Evolutionary conservation across 495 filamentous ascomycete genomes (phyloP).

Genomic region (Lasiosphaeris hirsuta): DNA sequence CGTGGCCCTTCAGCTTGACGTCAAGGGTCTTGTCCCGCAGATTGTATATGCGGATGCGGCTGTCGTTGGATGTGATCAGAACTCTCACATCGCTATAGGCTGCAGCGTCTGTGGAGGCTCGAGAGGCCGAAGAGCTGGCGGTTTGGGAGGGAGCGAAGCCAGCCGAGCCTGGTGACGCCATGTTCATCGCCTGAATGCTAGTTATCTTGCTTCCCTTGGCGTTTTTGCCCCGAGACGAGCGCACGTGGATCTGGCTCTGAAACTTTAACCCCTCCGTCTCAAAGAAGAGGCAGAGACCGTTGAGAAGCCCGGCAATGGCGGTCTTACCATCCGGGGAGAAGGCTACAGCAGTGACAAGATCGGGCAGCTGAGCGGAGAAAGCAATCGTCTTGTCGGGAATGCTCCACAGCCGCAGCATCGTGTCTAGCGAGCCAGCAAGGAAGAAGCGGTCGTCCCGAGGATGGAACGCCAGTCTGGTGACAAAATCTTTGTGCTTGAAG

Average conservation of each 20-base stretch:
- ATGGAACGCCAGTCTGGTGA: slow-evolving; percentile 92
- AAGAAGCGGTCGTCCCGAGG: slow-evolving; percentile 96
- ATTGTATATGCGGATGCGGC: slow-evolving; percentile 87
- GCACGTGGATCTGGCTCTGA: slow-evolving; percentile 80
- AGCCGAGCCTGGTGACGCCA: slow-evolving; percentile 39
- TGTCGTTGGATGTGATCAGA: slow-evolving; percentile 93
- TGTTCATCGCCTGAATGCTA: slow-evolving; percentile 74
- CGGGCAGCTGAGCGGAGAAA: slow-evolving; percentile 75
- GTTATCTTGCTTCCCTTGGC: slow-evolving; percentile 98
- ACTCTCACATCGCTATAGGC: slow-evolving; percentile 71
- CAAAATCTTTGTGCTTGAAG: slow-evolving; percentile 96
- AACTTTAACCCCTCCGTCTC: slow-evolving; percentile 90
- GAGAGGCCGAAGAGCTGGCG: slow-evolving; percentile 37
- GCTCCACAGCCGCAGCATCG: slow-evolving; percentile 90
- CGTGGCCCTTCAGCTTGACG: slow-evolving; percentile 87
- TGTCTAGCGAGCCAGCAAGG: slow-evolving; percentile 88
- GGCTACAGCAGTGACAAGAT: slow-evolving; percentile 88
- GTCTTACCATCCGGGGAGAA: slow-evolving; percentile 92
- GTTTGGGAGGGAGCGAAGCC: not conserved
- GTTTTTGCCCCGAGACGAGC: slow-evolving; percentile 85
- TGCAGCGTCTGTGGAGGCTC: slow-evolving; percentile 14
- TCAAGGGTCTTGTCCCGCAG: slow-evolving; percentile 78
- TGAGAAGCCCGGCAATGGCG: slow-evolving; percentile 84
- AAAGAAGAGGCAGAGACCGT: slow-evolving; percentile 85
- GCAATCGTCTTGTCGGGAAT: slow-evolving; percentile 96